A percentile compares a stretch with the other conserved stretches of the same genome.
Conservation (phyloP, 345 rosid species). For the Erodium maritimum region DNA sequence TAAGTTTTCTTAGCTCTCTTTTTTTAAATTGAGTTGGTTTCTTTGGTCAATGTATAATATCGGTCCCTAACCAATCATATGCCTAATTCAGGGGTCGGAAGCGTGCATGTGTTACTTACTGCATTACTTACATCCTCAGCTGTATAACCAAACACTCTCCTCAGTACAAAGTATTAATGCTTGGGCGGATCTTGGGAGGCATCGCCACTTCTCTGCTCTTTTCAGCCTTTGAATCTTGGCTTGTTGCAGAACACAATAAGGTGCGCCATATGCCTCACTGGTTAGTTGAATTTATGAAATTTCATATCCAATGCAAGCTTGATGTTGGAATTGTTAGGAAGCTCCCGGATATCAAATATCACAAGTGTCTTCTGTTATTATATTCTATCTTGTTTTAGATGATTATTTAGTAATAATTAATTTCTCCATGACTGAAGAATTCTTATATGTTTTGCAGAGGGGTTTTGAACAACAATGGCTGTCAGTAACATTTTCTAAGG, state of each 20-base stretch:
- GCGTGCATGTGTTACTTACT: slow-evolving; percentile 83
- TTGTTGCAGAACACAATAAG: slow-evolving; percentile 95
- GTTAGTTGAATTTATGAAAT: background rate
- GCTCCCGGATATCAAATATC: too few relatives aligned
- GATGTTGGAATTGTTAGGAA: background rate
- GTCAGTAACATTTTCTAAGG: slow-evolving; percentile 84
- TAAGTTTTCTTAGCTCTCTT: slow-evolving; percentile 19
- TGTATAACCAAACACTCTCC: slow-evolving; percentile 94
- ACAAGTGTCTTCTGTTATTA: too few relatives aligned
- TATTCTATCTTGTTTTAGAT: background rate
- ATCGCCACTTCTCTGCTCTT: slow-evolving; percentile 85
- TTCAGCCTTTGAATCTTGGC: slow-evolving; percentile 96
- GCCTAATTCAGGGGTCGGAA: slow-evolving; percentile 57
- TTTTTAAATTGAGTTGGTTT: slow-evolving; percentile 2
- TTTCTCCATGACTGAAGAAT: background rate
- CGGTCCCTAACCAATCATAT: background rate
- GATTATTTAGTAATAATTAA: background rate
- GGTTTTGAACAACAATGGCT: slow-evolving; percentile 88
- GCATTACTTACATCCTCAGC: slow-evolving; percentile 74
- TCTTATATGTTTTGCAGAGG: slow-evolving; percentile 37
- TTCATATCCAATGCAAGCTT: background rate
- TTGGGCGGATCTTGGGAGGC: slow-evolving; percentile 93
- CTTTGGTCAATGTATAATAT: background rate
- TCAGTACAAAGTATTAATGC: slow-evolving; percentile 76
- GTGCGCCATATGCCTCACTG: slow-evolving; percentile 19